Conservation (phyloP, 2,329 filamentous ascomycete species). For the Neofusicoccum kwambonambiense region DNA sequence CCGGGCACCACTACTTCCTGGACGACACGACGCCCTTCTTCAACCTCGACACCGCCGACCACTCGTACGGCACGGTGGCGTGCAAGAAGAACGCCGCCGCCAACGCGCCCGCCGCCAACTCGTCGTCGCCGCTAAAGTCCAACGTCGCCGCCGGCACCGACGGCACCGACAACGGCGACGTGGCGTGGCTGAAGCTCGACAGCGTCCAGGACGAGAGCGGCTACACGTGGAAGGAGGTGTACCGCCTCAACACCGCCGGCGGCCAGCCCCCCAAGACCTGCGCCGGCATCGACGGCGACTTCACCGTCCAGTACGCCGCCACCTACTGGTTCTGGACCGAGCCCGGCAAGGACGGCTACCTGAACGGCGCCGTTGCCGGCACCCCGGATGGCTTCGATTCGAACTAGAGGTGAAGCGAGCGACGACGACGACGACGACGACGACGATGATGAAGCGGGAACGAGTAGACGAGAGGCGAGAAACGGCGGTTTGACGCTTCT, state of each 20-base stretch:
- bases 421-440: too few species aligned
- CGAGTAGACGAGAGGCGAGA: background rate
- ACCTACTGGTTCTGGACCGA: conserved; percentile 65
- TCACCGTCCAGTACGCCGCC: conserved; percentile 77
- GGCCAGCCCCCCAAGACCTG: conserved; percentile 75
- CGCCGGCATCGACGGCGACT: conserved; percentile 58
- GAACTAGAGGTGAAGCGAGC: background rate
- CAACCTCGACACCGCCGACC: conserved; percentile 62
- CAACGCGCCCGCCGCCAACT: conserved; percentile 56
- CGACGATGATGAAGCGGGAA: background rate
- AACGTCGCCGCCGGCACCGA: conserved; percentile 44
- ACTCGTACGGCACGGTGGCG: conserved; percentile 58
- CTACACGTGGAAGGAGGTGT: conserved; percentile 68
- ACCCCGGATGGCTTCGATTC: background rate
- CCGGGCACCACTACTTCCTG: conserved; percentile 80
- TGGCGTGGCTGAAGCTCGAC: conserved; percentile 76
- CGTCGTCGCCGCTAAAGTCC: conserved; percentile 20
- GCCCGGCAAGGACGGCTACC: conserved; percentile 1
- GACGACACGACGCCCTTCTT: conserved; percentile 73
- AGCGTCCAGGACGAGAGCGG: conserved; percentile 41
- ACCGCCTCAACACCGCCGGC: conserved; percentile 79
- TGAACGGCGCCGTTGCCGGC: conserved; percentile 8
- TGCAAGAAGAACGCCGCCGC: conserved; percentile 62
- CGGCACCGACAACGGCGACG: conserved; percentile 55
- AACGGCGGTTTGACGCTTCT: background rate